Evolutionary conservation across 345 rosid genomes (phyloP), one percentile per base, ranked within the genome.

Genomic region (Gossypium herbaceum): DNA sequence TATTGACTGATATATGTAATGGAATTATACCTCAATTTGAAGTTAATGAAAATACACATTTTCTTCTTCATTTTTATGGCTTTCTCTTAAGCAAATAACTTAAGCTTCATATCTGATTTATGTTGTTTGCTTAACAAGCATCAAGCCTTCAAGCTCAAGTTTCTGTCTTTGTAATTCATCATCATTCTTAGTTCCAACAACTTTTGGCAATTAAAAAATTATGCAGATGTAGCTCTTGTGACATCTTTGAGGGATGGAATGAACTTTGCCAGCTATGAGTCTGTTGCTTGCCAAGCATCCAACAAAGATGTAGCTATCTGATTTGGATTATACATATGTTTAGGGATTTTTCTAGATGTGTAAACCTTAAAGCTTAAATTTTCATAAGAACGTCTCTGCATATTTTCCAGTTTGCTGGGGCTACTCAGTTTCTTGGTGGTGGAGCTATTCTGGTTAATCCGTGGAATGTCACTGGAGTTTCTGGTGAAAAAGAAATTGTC

Each of bases 341-440:
- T 62, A 24, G n/a, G 39, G 72, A 12, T 15, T 24, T 63, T 10
- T 29, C 17, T 1, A 1, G 41, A 34, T 34, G 41, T 34, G 41
- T 34, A 34, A 34, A 34, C 41, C 7, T 1, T 2, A n/a, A 20
- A 55, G 63, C 27, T 72, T 19, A 61, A 47, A 27, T 48, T 61
- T 59, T 73, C 52, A 9, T 48, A 17, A 17, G 41, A 54, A 65
- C 5, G 3, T 29, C 39, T 29, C 6, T 75, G n/a, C 76, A 24
- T n/a, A 60, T 77, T 8, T 77, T 80, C 39, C 75, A 87, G 91
- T 87, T 87, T 79, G 91, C 88, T 67, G 88, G 48, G 48, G 91
- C 91, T 45, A 88, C 91, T 57, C 91, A 87, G 67, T 87, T 88
- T 41, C 91, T 87, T 73, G 91, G 91, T 41, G 88, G 88, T 68